Evolutionary conservation across 192 early-diverging fungal species (phyloP), one percentile per base, ranked within the genome.

Genomic region (Coemansia sp.): DNA sequence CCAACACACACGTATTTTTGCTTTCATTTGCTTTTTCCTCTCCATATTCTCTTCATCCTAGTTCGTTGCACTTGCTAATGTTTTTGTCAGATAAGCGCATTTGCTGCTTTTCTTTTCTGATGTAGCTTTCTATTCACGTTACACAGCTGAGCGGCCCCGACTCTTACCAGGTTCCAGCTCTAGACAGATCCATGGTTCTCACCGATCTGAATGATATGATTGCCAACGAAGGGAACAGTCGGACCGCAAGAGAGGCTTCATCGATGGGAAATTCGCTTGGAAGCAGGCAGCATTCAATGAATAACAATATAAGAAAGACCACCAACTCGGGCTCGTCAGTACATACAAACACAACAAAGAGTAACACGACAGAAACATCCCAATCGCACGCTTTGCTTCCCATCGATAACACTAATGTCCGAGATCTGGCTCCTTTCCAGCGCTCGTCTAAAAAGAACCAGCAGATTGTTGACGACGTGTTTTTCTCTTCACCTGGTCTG

Each of bases 121-220:
- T 67, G 78, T 81, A 81, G 79, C 79, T 81, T 6, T 73, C 79
- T 32, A 81, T 81, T 2, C 40, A 36, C 21, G 42, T 81, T 49
- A 21, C 73, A 32, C 79, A 81, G 68, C 47, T 64, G 39, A 51
- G 61, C 46, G 79, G 79, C n/a, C 66, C 74, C n/a, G 71, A 70
- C 12, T 40, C 19, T 43, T 81, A 58, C 26, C 67, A 64, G 13
- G 71, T 71, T 19, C 74, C 79, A 26, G 64, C 70, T 32, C 67
- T 81, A 49, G 74, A 81, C 68, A 56, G 79, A 21, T 81, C 79
- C 8, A 81, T 81, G 79, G 69, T 76, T 11, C 79, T 81, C 11
- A 81, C 79, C 0, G 79, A 81, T 37, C 79, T 81, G 18, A 81
- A 76, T 65, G 74, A 81, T 58, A 81, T 81, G 63, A 70, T 81